Percentiles rank a stretch among this genome's conserved stretches.
These are phyloP conservation scores for Psilocybe azurescens DNA, from an alignment of 768 basidiomycete genomes.

Conservation along the genomic window DNA sequence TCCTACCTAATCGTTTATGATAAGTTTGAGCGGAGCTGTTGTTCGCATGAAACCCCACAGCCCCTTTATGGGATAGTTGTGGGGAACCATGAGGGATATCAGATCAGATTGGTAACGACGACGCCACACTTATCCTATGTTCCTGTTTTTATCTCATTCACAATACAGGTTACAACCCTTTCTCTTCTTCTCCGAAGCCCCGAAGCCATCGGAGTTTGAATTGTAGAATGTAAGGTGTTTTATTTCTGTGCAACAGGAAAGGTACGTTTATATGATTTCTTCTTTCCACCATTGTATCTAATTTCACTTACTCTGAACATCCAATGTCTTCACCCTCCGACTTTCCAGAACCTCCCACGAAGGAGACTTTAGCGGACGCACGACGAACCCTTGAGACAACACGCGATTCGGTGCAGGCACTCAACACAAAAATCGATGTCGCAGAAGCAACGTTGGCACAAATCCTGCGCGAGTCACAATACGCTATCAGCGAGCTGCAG, in stretches of 20 bases:
- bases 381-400: conserved; percentile 47
- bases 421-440: conserved; percentile 52
- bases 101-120: conserved; percentile 11
- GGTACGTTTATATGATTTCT: conserved; percentile 12
- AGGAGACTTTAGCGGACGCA: conserved; percentile 56
- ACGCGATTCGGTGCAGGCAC: conserved; percentile 33
- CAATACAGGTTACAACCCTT: conserved; percentile 7
- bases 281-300: conserved; percentile 17
- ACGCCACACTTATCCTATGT: not conserved
- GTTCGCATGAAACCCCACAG: not conserved
- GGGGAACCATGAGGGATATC: not conserved
- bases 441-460: conserved; percentile 63
- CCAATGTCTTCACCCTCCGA: conserved; percentile 28
- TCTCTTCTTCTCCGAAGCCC: conserved; percentile 9
- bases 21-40: conserved; percentile 15
- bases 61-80: not conserved
- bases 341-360: conserved; percentile 66
- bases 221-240: conserved; percentile 7
- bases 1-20: not conserved
- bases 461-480: conserved; percentile 59
- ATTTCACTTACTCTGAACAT: conserved; percentile 7
- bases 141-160: not conserved
- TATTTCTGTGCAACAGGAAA: conserved; percentile 10
- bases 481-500: conserved; percentile 59
- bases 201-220: conserved; percentile 21